phyloP scores from a whole-genome alignment of 73 alveolate species.

The Tetrahymena thermophila region DNA sequence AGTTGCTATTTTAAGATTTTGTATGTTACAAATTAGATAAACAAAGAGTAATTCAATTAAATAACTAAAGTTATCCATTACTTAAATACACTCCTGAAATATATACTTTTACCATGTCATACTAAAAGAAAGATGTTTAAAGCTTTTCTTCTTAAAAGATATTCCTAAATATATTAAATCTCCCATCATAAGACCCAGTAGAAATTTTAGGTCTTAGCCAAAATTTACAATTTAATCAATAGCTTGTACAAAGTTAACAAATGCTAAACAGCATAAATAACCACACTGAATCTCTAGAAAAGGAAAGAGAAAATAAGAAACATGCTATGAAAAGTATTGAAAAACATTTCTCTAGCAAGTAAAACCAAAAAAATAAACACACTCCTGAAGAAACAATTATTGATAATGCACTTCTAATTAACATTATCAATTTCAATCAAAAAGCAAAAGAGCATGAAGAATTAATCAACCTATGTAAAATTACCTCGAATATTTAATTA shows the following conservation, averaged over 20 bases:
- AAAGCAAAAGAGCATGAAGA: neutral
- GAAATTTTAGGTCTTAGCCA: neutral
- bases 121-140: neutral
- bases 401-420: neutral
- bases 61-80: neutral
- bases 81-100: neutral
- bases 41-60: neutral
- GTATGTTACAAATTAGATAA: neutral
- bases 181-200: neutral
- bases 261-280: neutral
- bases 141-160: neutral
- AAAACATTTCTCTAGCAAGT: neutral
- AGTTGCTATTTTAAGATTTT: neutral
- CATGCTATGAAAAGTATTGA: neutral
- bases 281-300: neutral
- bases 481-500: neutral
- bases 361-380: neutral
- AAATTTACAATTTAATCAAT: neutral
- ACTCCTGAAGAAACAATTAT: neutral
- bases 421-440: neutral
- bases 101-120: neutral
- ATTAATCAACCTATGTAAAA: neutral
- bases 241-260: neutral
- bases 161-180: neutral
- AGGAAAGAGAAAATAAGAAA: neutral